A percentile compares a stretch with the other conserved stretches of the same genome.
Conservation (phyloP, 768 basidiomycete genomes). For the Lyophyllum atratum region DNA sequence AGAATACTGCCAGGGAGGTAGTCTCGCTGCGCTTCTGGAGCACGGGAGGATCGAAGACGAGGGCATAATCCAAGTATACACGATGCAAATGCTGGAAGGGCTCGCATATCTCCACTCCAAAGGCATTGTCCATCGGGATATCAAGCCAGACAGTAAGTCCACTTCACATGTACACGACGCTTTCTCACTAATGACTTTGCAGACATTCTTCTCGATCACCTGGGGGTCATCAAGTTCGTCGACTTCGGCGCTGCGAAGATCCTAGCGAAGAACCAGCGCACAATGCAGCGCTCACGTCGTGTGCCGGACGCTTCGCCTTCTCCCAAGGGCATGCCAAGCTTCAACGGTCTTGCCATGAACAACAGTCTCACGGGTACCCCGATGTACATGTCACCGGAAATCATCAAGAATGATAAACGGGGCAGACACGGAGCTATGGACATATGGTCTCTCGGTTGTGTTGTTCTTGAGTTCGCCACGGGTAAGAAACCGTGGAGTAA, state of each 20-base stretch:
- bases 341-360: conserved; percentile 56
- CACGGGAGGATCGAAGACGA: conserved; percentile 97
- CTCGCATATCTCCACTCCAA: conserved; percentile 91
- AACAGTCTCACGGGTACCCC: conserved; percentile 96
- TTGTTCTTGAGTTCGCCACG: conserved; percentile 95
- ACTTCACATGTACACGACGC: conserved; percentile 1
- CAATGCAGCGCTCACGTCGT: conserved; percentile 74
- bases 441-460: conserved; percentile 97
- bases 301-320: conserved; percentile 40
- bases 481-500: conserved; percentile 99
- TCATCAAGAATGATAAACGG: conserved; percentile 90
- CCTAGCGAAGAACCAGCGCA: conserved; percentile 85
- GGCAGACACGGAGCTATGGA: conserved; percentile 96
- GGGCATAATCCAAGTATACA: conserved; percentile 92
- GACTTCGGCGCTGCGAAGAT: conserved; percentile 99
- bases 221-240: conserved; percentile 93
- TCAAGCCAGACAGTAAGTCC: conserved; percentile 94
- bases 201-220: conserved; percentile 93
- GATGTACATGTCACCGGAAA: conserved; percentile 99
- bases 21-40: conserved; percentile 84
- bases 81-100: conserved; percentile 96
- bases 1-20: conserved; percentile 97
- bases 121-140: conserved; percentile 92
- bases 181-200: conserved; percentile 12
- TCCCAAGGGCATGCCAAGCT: conserved; percentile 30